Evolutionary conservation across 306 rosid genomes (phyloP).

Genomic region (Potentilla sterilis): DNA sequence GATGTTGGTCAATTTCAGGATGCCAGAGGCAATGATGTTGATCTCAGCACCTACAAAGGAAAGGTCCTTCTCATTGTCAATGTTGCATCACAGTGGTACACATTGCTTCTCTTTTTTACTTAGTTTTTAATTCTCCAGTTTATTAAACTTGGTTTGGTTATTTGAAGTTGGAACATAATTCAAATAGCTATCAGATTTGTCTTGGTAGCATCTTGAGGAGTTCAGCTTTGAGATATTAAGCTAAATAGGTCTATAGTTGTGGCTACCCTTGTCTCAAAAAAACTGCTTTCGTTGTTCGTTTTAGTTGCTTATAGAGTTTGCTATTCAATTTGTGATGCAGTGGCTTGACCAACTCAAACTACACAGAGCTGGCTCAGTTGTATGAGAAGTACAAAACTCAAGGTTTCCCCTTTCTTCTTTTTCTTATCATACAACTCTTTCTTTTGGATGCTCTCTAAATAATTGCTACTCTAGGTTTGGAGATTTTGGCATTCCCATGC

Average conservation of each 20-base stretch:
- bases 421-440: not conserved
- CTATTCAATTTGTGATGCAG: conserved; percentile 45
- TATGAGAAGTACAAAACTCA: conserved; percentile 79
- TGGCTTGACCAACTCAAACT: conserved; percentile 96
- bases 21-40: conserved; percentile 81
- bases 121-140: not conserved
- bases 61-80: conserved; percentile 86
- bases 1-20: conserved; percentile 50
- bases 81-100: conserved; percentile 95
- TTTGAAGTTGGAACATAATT: not conserved
- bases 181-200: not conserved
- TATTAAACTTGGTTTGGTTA: not conserved
- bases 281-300: not conserved
- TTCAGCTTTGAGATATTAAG: not conserved
- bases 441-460: not conserved
- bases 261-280: not conserved
- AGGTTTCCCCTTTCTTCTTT: conserved; percentile 44
- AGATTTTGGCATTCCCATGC: conserved; percentile 95
- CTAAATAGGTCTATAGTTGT: not conserved
- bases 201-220: not conserved
- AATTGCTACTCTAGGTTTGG: conserved; percentile 50
- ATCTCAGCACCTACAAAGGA: conserved; percentile 83
- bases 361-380: conserved; percentile 85
- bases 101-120: not conserved
- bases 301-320: not conserved